Evolutionary conservation across 768 basidiomycete species (phyloP).

Genomic region (Lactarius psammicola): DNA sequence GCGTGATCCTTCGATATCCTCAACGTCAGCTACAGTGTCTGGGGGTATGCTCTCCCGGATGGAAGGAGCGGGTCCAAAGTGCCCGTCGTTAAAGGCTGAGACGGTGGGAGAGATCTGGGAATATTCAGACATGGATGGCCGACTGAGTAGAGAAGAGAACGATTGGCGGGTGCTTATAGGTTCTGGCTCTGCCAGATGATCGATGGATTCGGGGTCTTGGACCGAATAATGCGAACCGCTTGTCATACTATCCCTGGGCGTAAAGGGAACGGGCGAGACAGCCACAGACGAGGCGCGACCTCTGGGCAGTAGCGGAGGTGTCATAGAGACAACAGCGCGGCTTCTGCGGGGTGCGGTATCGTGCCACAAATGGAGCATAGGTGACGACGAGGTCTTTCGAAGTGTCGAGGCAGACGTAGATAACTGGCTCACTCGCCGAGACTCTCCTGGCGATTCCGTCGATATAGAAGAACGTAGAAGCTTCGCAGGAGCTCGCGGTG

Average conservation of each 20-base stretch:
- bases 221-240: constrained; percentile 28
- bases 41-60: constrained; percentile 31
- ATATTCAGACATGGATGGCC: constrained; percentile 64
- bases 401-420: constrained; percentile 31
- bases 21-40: constrained; percentile 12
- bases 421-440: constrained; percentile 25
- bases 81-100: constrained; percentile 74
- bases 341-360: constrained; percentile 15
- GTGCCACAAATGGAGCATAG: constrained; percentile 26
- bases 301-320: constrained; percentile 22
- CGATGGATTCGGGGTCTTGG: constrained; percentile 20
- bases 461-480: constrained; percentile 61
- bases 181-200: constrained; percentile 28
- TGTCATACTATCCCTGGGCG: constrained; percentile 25
- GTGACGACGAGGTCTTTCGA: constrained; percentile 52
- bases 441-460: constrained; percentile 30
- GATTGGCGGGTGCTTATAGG: constrained; percentile 45
- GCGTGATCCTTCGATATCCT: neutral
- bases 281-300: constrained; percentile 18
- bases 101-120: constrained; percentile 71
- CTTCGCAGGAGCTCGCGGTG: constrained; percentile 55
- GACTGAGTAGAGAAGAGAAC: constrained; percentile 47
- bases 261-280: neutral
- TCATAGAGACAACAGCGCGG: constrained; percentile 27
- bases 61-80: constrained; percentile 34